Evolutionary conservation across 371 early-diverging fungal genomes (phyloP), one percentile per base, ranked within the genome.

Genomic region (Coemansia sp.): DNA sequence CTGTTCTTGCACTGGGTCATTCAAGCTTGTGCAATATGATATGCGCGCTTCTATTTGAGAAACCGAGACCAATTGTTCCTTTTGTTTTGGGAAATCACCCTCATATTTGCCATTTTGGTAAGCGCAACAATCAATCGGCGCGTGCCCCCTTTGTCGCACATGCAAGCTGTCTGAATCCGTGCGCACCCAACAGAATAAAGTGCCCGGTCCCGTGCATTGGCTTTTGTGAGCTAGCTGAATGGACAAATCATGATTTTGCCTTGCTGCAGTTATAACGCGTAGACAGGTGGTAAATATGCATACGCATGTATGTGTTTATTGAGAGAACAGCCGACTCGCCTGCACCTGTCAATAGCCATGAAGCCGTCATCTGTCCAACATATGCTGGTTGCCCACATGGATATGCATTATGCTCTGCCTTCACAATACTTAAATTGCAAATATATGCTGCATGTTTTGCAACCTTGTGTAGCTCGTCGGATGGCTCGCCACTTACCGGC

Each of bases 401-500:
- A 48, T 48, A 18, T 54, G 53, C 30, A 18, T 25, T 5, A 2
- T 28, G 25, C 20, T 12, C 33, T 23, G 28, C 37, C 23, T 62
- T 57, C 8, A 47, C 23, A 30, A 65, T 68, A 60, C 39, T 51
- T 23, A 48, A 18, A 48, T 50, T 26, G 23, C n/a, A 5, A 21
- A 20, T 50, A 21, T n/a, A 8, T 21, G 50, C 18, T 48, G 48
- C 48, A 18, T 48, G 18, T 48, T 7, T 48, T 48, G 48, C 14
- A 52, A 3, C 23, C 56, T 16, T 23, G 12, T 75, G 67, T 78
- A 78, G 74, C 62, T 68, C 73, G 11, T 21, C 42, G 28, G 64
- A 74, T 54, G 58, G 52, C 61, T 57, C 57, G n/a, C 50, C 66
- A 28, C 79, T 72, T 11, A 66, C 75, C n/a, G 79, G 75, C 60